Base-by-base conservation (phyloP, 805 yeast genomes). In the Tetrapisispora iriomotensis region DNA sequence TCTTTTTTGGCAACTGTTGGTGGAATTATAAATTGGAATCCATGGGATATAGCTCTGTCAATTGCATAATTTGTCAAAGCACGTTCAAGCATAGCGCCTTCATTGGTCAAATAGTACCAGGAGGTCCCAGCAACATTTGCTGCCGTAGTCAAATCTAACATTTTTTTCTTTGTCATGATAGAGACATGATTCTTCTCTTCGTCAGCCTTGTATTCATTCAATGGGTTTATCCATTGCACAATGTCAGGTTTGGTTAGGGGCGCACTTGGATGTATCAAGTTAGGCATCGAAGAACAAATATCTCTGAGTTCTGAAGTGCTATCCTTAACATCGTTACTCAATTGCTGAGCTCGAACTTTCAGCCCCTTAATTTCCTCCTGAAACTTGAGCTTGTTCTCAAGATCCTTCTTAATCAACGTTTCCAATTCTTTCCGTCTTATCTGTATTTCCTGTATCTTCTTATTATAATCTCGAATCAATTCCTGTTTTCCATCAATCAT, bases 81-180 rank as follows among this genome's bases (percentile, higher is more conserved):
- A 54, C 82, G 94, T 54, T 92, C 98, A 36, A 92, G 61, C 26
- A 79, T 64, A 0, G 96, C 96, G 15, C 92, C 96, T 45, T 82
- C 94, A 15, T 85, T 84, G 1, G 80, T 44, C 6, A 92, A 62
- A 51, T 84, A 92, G 56, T 87, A 88, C 82, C 94, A 87, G 2
- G 95, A 84, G 1, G 68, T 61, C 0, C 96, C 96, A 6, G 92
- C 73, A 1, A 85, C 74, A 24, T 71, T 67, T 0, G 96, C 66
- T 0, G 95, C 96, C 0, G 74, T 66, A 14, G 66, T 64, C 38
- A 92, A 72, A 42, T 92, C 92, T 20, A 86, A 61, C 20, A 90
- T 60, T 0, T 77, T 74, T 26, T 85, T 69, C n/a, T 63, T 58
- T 18, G 70, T 75, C 46, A 84, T 87, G n/a, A 92, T 81, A 4